Evolutionary conservation across 768 basidiomycete genomes (phyloP).

Genomic region (Phanerodontia chrysosporium): DNA sequence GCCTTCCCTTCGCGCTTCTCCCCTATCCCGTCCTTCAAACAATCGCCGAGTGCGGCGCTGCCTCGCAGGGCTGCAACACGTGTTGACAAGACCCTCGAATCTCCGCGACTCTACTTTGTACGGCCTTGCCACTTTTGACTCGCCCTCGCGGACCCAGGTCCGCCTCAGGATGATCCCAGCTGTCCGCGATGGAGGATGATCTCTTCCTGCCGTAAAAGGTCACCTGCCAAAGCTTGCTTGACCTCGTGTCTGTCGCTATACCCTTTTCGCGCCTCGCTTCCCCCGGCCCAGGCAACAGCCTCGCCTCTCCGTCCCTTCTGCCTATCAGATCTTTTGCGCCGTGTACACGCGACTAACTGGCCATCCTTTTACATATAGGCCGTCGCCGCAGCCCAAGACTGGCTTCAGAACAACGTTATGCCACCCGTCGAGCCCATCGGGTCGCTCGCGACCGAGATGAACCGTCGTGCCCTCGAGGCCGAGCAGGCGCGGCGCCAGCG

Average conservation of each 20-base stretch:
- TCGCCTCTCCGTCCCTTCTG: neutral
- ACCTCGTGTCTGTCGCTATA: neutral
- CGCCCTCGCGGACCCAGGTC: neutral
- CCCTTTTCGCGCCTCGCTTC: neutral
- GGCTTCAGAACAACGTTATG: constrained; percentile 55
- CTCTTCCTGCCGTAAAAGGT: neutral
- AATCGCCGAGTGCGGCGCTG: neutral
- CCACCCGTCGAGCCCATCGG: constrained; percentile 57
- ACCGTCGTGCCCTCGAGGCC: constrained; percentile 63
- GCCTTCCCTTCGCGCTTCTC: too few species aligned
- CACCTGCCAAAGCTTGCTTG: neutral
- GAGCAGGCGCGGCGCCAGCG: constrained; percentile 56
- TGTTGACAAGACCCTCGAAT: neutral
- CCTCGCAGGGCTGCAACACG: neutral
- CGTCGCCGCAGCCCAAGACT: constrained; percentile 49
- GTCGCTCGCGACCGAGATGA: constrained; percentile 80
- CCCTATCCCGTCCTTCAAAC: too few species aligned
- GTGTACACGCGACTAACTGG: neutral
- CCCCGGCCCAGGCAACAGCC: neutral
- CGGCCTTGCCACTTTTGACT: neutral
- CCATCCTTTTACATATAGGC: constrained; percentile 1
- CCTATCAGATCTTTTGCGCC: neutral
- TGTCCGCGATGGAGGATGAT: neutral
- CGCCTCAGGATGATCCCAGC: neutral
- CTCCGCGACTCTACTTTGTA: neutral